Evolutionary conservation across 345 rosid genomes (phyloP), one percentile per base, ranked within the genome.

Genomic region (Trapa incisa): DNA sequence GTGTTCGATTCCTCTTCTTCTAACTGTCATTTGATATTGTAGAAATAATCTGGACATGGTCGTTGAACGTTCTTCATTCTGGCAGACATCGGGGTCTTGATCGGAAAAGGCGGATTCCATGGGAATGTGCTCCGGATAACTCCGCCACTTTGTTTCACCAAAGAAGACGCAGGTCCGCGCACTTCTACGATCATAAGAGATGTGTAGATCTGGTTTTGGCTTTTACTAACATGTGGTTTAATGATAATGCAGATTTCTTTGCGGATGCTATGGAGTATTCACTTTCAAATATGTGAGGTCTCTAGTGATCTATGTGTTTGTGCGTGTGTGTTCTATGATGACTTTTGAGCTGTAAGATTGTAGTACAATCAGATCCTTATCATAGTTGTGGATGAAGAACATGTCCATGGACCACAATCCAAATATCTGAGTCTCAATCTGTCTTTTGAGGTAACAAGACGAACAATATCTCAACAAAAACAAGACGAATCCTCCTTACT

Each of bases 71-170:
- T 41, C 7, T 41, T 41, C 7, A 41, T 65, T 22, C 60, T 37
- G 11, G 35, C 77, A 95, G 99, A 95, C 57, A 17, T 83, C 72
- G 99, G 99, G 5, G 96, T 91, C 17, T 67, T 95, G 82, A 67
- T 82, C 0, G 85, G 99, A 0, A 89, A 87, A 80, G 99, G 99
- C 47, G 99, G 99, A 64, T 83, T 69, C 77, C 79, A 79, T 33
- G 95, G 97, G 38, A 94, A 94, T 61, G 97, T 89, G 15, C 87
- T 94, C 68, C 83, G 99, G 80, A 86, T 94, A 32, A 89, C 97
- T 13, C 96, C 99, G 33, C 99, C 99, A 14, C 93, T 94, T 67
- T 94, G 99, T 69, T 87, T 94, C 79, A 87, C 96, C 2, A 94
- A 86, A 81, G 86, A 82, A 47, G 97, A 94, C 69, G 97, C 99